Evolutionary conservation across 1,284 basidiomycete species (phyloP), one percentile per base, ranked within the genome.

Genomic region (Melampsora americana): DNA sequence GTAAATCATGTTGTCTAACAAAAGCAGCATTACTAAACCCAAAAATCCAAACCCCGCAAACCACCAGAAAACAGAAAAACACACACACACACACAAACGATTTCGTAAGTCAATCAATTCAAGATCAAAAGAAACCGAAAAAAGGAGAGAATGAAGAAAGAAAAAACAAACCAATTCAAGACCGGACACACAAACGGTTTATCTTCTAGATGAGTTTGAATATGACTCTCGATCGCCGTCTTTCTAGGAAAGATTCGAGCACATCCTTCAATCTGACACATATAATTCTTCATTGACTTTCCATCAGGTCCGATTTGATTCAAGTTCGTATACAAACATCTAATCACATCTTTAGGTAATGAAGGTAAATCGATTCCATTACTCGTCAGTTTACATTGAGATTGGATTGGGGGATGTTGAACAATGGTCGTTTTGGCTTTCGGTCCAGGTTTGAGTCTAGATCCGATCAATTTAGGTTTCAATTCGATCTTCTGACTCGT

Each of bases 201-300:
- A 80, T 85, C 84, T 77, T 85, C 84, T n/a, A 86, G 79, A 78
- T 86, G 85, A 50, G 84, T 85, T 78, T 85, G 84, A 77, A 85
- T 84, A 80, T 86, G 85, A 69, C 81, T 83, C 75, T 84, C 83
- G 59, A 85, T 84, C 12, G 85, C 85, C 69, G 82, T 83, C 81
- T 84, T 85, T 35, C 85, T 78, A 4, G 84, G 84, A 80, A 85
- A 85, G 30, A 79, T 78, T 23, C 84, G 79, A n/a, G 82, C 83
- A 78, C 85, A 86, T 11, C 79, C 81, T 59, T 80, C 80, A 65
- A 86, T 84, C 53, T 84, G 78, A 76, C 85, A 86, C 46, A 82
- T 79, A 79, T 84, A 85, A 20, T 61, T 48, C 23, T 73, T 73
- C n/a, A 18, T n/a, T 2, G 5, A 56, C 44, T 59, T 35, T 20